These are phyloP conservation scores for Fusarium sp. DNA, from an alignment of 2,329 filamentous ascomycete genomes.

Conservation along the genomic window DNA sequence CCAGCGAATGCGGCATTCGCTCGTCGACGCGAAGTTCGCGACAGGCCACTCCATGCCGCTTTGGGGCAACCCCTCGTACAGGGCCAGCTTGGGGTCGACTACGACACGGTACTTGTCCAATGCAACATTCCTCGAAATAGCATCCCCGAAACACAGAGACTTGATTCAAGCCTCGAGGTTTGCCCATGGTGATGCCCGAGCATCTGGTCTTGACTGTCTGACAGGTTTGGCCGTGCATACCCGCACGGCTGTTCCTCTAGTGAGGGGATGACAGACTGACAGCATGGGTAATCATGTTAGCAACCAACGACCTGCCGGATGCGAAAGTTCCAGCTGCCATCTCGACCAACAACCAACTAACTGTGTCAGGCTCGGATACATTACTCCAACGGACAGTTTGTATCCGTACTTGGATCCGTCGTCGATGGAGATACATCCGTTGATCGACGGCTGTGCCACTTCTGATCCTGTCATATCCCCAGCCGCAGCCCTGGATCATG, in stretches of 20 bases:
- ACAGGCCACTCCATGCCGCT: constrained; percentile 25
- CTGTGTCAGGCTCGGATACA: constrained; percentile 15
- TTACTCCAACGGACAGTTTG: constrained; percentile 6
- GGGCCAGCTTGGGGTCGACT: constrained; percentile 20
- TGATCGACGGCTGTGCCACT: constrained; percentile 36
- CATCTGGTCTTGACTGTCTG: background rate
- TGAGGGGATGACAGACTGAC: background rate
- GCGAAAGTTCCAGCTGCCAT: constrained; percentile 15
- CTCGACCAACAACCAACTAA: background rate
- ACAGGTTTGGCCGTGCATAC: background rate
- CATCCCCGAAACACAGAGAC: constrained; percentile 4
- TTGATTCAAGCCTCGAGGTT: background rate
- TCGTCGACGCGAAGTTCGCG: constrained; percentile 30
- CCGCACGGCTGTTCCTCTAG: background rate
- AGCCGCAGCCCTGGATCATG: constrained; percentile 18
- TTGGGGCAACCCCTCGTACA: constrained; percentile 15
- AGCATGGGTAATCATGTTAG: constrained; percentile 6
- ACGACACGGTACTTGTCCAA: constrained; percentile 18
- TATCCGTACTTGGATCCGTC: constrained; percentile 1
- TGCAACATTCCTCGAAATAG: constrained; percentile 16
- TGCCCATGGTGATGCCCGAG: background rate
- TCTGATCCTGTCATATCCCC: constrained; percentile 11
- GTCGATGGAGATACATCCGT: constrained; percentile 15
- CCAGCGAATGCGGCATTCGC: constrained; percentile 23
- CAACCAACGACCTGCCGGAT: constrained; percentile 27